A percentile compares a stretch with the other conserved stretches of the same genome.
phyloP scores from a whole-genome alignment of 768 basidiomycete genomes.

The Arthromyces matolae region DNA sequence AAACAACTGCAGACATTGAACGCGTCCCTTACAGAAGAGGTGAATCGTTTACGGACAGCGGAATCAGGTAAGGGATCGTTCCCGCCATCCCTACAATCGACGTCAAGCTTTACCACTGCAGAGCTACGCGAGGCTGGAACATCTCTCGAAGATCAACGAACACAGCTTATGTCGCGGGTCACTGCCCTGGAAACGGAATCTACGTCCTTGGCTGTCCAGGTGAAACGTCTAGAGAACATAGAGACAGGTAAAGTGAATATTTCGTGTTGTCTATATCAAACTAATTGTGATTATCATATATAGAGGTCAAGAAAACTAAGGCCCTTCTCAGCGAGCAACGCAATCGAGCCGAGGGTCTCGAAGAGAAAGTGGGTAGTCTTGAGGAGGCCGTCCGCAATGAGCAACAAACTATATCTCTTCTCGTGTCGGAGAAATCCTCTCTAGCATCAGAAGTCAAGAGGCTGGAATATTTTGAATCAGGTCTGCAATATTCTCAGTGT shows the following conservation, averaged over 20 bases:
- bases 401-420: slow-evolving; percentile 69
- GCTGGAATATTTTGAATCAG: slow-evolving; percentile 55
- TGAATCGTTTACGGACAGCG: slow-evolving; percentile 21
- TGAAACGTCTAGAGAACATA: slow-evolving; percentile 28
- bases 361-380: slow-evolving; percentile 27
- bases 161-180: slow-evolving; percentile 10
- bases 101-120: neutral
- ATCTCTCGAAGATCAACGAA: slow-evolving; percentile 21
- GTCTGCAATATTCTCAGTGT: too few species aligned
- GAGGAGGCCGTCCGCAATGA: slow-evolving; percentile 44
- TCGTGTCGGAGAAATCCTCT: slow-evolving; percentile 70
- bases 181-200: slow-evolving; percentile 25
- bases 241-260: slow-evolving; percentile 26
- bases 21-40: slow-evolving; percentile 22
- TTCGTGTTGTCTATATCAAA: neutral
- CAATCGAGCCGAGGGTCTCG: slow-evolving; percentile 24
- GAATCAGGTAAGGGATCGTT: neutral
- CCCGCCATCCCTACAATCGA: neutral
- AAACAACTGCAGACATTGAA: slow-evolving; percentile 13
- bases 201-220: slow-evolving; percentile 22
- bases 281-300: neutral
- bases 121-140: slow-evolving; percentile 1
- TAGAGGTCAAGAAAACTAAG: slow-evolving; percentile 33
- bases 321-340: slow-evolving; percentile 32
- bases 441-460: slow-evolving; percentile 56